A percentile compares a stretch with the other conserved stretches of the same genome.
Evolutionary conservation across 2,329 filamentous ascomycete species (phyloP).

Genomic region (Calonectria crousiana): DNA sequence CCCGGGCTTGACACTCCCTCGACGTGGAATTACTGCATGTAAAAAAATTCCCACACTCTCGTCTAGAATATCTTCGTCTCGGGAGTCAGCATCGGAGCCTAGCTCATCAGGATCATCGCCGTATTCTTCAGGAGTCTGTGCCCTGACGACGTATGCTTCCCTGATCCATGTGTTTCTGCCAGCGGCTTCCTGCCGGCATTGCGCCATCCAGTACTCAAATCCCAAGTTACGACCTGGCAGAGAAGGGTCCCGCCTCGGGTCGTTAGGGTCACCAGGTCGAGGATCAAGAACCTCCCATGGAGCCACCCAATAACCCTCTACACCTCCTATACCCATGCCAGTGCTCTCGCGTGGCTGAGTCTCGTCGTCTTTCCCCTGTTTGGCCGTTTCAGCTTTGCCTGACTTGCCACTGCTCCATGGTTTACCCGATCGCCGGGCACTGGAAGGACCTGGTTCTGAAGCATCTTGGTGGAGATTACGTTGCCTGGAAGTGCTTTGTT

Average conservation of each 20-base stretch:
- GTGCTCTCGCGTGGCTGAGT: background rate
- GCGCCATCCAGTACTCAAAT: background rate
- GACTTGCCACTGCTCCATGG: background rate
- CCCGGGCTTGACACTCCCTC: background rate
- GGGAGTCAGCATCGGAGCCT: background rate
- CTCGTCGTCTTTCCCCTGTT: background rate
- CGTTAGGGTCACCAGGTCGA: background rate
- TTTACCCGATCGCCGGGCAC: background rate
- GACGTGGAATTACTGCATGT: background rate
- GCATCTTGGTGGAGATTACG: background rate
- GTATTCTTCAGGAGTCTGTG: background rate
- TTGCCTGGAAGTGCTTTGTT: background rate
- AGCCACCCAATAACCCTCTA: background rate
- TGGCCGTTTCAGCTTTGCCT: background rate
- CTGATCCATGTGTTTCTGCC: no score
- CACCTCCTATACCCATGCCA: background rate
- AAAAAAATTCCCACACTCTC: background rate
- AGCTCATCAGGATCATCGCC: background rate
- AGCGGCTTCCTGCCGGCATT: no score
- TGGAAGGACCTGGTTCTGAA: background rate
- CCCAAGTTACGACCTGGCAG: background rate
- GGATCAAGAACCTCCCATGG: background rate
- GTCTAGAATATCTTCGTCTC: background rate
- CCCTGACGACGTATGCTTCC: background rate
- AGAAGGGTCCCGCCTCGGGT: background rate